Conservation (phyloP, 306 rosid genomes). For the Cicer pinnatifidum region DNA sequence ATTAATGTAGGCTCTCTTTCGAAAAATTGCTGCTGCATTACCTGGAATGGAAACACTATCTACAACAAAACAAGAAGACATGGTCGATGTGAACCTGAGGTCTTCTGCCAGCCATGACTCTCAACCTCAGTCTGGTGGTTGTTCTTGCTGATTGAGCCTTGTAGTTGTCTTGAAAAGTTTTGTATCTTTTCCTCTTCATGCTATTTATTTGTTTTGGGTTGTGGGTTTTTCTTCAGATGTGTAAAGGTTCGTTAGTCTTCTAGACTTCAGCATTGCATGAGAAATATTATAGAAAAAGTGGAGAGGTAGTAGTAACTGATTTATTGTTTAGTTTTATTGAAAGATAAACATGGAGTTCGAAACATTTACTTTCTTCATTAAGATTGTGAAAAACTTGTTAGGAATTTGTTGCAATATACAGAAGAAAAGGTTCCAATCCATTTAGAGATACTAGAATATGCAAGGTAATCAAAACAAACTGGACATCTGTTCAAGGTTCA, state of each 20-base stretch:
- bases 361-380: constrained; percentile 5
- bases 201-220: constrained; percentile 41
- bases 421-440: not conserved
- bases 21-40: constrained; percentile 91
- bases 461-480: too few species aligned
- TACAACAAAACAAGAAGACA: constrained; percentile 83
- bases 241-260: constrained; percentile 53
- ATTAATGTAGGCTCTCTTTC: constrained; percentile 68
- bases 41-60: constrained; percentile 95
- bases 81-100: constrained; percentile 90
- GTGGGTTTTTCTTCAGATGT: constrained; percentile 46
- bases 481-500: too few species aligned
- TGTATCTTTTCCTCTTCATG: constrained; percentile 43
- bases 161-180: constrained; percentile 44
- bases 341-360: not conserved
- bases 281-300: constrained; percentile 38
- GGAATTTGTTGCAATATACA: constrained; percentile 16
- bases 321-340: constrained; percentile 37
- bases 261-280: constrained; percentile 45
- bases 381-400: constrained; percentile 23
- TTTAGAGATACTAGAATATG: not conserved
- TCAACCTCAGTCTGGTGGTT: constrained; percentile 68
- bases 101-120: constrained; percentile 61
- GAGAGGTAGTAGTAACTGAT: constrained; percentile 37
- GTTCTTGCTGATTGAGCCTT: constrained; percentile 60